These are phyloP conservation scores for Rubus idaeus DNA, from an alignment of 306 rosid species.

Conservation along the genomic window DNA sequence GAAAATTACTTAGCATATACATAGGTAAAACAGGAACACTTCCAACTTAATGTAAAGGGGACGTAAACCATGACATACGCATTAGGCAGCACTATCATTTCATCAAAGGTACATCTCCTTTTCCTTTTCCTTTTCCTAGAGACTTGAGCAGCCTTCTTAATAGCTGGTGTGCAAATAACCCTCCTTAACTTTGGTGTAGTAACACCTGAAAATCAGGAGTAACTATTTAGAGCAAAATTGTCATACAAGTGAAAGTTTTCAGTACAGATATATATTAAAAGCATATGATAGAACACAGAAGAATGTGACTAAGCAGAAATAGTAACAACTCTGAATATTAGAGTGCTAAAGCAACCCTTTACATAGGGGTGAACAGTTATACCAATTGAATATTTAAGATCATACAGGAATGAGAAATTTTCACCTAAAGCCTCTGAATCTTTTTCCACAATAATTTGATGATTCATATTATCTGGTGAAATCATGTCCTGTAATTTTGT, in stretches of 20 bases:
- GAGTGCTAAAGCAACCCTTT: background rate
- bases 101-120: constrained; percentile 58
- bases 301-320: background rate
- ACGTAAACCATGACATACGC: constrained; percentile 44
- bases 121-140: constrained; percentile 71
- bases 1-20: background rate
- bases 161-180: constrained; percentile 57
- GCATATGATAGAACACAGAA: constrained; percentile 11
- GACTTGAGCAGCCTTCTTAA: constrained; percentile 37
- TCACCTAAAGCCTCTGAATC: constrained; percentile 36
- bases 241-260: background rate
- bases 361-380: background rate
- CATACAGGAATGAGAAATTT: constrained; percentile 19
- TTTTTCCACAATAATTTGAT: constrained; percentile 14
- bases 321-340: background rate
- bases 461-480: constrained; percentile 33
- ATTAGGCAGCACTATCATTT: constrained; percentile 42
- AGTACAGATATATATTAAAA: constrained; percentile 2
- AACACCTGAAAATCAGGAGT: constrained; percentile 43
- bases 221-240: constrained; percentile 6
- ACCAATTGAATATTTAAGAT: constrained; percentile 8
- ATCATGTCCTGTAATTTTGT: constrained; percentile 27
- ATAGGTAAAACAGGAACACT: background rate
- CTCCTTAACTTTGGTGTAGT: constrained; percentile 36
- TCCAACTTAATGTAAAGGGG: background rate